phyloP scores from a whole-genome alignment of 2,329 filamentous ascomycete genomes.

The Ceratocystis destructans region DNA sequence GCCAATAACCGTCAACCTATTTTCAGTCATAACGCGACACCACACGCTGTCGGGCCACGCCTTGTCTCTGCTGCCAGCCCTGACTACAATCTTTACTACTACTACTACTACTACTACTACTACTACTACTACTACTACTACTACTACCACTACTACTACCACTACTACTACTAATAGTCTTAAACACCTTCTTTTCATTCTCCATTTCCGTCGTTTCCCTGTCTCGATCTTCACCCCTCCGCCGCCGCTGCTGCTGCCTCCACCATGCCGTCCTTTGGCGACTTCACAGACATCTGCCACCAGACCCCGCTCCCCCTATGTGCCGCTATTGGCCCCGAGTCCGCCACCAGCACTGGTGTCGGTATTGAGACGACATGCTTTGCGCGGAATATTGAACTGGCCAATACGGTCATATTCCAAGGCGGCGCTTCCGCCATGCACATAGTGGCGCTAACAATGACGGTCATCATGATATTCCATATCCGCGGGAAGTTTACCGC shows the following conservation, averaged over 20 bases:
- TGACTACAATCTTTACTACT: neutral
- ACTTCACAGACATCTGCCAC: slow-evolving; percentile 76
- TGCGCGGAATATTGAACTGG: slow-evolving; percentile 85
- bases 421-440: slow-evolving; percentile 83
- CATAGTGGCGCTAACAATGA: slow-evolving; percentile 82
- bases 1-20: neutral
- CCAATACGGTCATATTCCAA: slow-evolving; percentile 97
- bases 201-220: too few species aligned
- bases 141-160: too few species aligned
- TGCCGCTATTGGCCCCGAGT: slow-evolving; percentile 64
- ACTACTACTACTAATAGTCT: too few species aligned
- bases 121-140: too few species aligned
- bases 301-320: slow-evolving; percentile 79
- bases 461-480: slow-evolving; percentile 92
- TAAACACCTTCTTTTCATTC: neutral
- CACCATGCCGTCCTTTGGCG: slow-evolving; percentile 69
- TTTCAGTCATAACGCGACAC: neutral
- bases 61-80: neutral
- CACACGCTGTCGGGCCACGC: neutral
- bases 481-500: slow-evolving; percentile 96
- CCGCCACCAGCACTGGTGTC: slow-evolving; percentile 49
- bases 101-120: neutral
- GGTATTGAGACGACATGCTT: slow-evolving; percentile 87
- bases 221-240: slow-evolving; percentile 20
- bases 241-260: neutral